Evolutionary conservation across 768 basidiomycete genomes (phyloP).

Genomic region (Rhodotorula kratochvilovae): DNA sequence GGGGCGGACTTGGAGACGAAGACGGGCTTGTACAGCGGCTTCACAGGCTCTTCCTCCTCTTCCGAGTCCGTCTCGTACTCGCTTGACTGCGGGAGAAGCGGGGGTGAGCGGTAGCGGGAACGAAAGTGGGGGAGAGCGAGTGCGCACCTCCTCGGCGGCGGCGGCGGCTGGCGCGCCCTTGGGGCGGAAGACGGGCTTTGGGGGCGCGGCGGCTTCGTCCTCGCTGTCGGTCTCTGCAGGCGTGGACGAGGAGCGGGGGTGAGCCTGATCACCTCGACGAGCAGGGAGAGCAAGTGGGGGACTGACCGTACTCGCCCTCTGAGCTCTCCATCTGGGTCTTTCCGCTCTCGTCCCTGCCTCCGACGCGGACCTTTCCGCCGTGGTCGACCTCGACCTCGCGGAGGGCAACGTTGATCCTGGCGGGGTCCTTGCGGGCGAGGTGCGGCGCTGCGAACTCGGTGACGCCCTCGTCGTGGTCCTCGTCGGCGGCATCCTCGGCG

Average conservation of each 20-base stretch:
- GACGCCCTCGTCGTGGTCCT: slow-evolving; percentile 46
- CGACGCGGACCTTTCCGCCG: slow-evolving; percentile 74
- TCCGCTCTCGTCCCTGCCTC: slow-evolving; percentile 71
- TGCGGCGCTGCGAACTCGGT: slow-evolving; percentile 46
- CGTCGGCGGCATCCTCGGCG: neutral
- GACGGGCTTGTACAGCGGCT: slow-evolving; percentile 78
- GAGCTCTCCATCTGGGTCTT: slow-evolving; percentile 59
- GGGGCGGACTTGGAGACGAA: slow-evolving; percentile 83
- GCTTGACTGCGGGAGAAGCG: slow-evolving; percentile 54
- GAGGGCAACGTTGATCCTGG: slow-evolving; percentile 67
- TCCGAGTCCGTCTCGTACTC: slow-evolving; percentile 76
- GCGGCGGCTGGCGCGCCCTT: neutral
- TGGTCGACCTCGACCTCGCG: slow-evolving; percentile 74
- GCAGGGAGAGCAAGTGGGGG: slow-evolving; percentile 15
- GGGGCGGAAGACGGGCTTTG: slow-evolving; percentile 20
- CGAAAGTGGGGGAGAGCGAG: neutral
- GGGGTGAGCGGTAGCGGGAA: neutral
- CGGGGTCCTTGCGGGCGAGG: slow-evolving; percentile 43
- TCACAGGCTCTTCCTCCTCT: slow-evolving; percentile 63
- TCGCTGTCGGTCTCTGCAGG: slow-evolving; percentile 51
- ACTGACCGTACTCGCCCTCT: slow-evolving; percentile 49
- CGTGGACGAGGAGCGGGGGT: slow-evolving; percentile 52
- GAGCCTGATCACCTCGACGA: neutral
- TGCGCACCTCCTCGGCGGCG: slow-evolving; percentile 27
- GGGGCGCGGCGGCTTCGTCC: slow-evolving; percentile 40